Percentiles rank a stretch among this genome's conserved stretches.
Evolutionary conservation across 371 early-diverging fungal genomes (phyloP).

Genomic region (Vairimorpha necatrix): DNA sequence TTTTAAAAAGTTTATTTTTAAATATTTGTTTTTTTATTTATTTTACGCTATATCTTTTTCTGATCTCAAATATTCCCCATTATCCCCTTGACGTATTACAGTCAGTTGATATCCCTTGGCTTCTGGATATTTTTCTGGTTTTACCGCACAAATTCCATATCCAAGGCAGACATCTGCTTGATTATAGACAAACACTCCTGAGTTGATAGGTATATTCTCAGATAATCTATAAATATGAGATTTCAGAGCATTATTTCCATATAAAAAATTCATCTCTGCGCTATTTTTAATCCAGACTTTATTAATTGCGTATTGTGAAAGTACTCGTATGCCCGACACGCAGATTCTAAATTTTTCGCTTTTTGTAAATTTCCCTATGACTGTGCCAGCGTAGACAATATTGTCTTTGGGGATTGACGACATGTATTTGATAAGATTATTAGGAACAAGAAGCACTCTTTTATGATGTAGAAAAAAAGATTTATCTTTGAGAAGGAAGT

Average conservation of each 20-base stretch:
- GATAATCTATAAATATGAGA: slow-evolving; percentile 89
- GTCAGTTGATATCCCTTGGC: slow-evolving; percentile 86
- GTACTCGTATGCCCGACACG: slow-evolving; percentile 80
- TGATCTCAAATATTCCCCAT: slow-evolving; percentile 78
- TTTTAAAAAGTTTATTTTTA: too few species aligned
- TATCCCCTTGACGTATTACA: slow-evolving; percentile 93
- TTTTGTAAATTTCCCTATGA: slow-evolving; percentile 96
- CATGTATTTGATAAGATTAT: slow-evolving; percentile 46
- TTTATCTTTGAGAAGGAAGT: slow-evolving; percentile 48
- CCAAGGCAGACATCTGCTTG: slow-evolving; percentile 89
- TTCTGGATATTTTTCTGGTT: slow-evolving; percentile 77
- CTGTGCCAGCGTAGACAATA: slow-evolving; percentile 78
- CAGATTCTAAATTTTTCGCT: slow-evolving; percentile 86
- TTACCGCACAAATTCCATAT: slow-evolving; percentile 89
- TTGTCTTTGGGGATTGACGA: slow-evolving; percentile 67
- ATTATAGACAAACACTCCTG: slow-evolving; percentile 85
- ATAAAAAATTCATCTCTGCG: slow-evolving; percentile 96
- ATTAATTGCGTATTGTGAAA: slow-evolving; percentile 85
- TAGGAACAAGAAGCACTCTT: slow-evolving; percentile 48
- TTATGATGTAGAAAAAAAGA: slow-evolving; percentile 54
- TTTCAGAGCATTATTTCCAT: slow-evolving; percentile 95
- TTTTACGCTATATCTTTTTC: slow-evolving; percentile 46
- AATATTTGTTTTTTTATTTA: too few species aligned
- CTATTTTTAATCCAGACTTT: slow-evolving; percentile 95
- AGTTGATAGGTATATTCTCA: slow-evolving; percentile 90